phyloP scores from a whole-genome alignment of 345 rosid species.

The Cardamine occulta region DNA sequence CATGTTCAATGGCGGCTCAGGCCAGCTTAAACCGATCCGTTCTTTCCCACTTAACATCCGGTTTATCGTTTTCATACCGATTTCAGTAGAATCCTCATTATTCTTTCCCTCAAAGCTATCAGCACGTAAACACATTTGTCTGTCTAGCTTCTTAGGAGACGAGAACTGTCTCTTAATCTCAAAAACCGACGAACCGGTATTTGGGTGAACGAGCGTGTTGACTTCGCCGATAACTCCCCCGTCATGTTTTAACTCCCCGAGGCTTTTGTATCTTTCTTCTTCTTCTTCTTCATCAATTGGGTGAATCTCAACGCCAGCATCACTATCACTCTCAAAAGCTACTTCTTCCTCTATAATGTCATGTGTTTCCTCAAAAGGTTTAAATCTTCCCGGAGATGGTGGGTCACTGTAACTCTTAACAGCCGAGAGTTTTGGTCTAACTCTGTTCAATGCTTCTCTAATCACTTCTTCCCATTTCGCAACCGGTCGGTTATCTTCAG shows the following conservation, averaged over 20 bases:
- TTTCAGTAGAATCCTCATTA: constrained; percentile 25
- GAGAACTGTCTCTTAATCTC: constrained; percentile 61
- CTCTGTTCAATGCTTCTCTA: constrained; percentile 70
- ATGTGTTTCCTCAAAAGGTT: constrained; percentile 66
- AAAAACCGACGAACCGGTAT: constrained; percentile 28
- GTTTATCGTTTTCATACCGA: constrained; percentile 46
- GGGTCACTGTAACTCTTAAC: constrained; percentile 92
- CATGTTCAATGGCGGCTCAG: constrained; percentile 78
- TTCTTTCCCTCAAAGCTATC: constrained; percentile 45
- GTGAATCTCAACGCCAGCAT: constrained; percentile 75
- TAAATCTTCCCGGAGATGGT: constrained; percentile 84
- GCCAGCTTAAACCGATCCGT: constrained; percentile 85
- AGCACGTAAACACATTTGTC: constrained; percentile 60
- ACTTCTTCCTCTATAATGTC: constrained; percentile 78
- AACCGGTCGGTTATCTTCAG: constrained; percentile 86
- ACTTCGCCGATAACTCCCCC: constrained; percentile 42
- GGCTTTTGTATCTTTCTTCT: constrained; percentile 1
- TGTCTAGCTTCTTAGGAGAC: constrained; percentile 62
- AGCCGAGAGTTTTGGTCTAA: constrained; percentile 50
- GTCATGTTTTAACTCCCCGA: constrained; percentile 35
- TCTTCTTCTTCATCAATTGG: constrained; percentile 68
- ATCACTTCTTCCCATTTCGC: constrained; percentile 85
- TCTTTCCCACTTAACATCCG: constrained; percentile 74
- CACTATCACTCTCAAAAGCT: constrained; percentile 74
- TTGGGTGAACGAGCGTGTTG: constrained; percentile 27